Base-by-base conservation (phyloP, 495 filamentous ascomycete species). In the Hypomontagnella monticulosa region DNA sequence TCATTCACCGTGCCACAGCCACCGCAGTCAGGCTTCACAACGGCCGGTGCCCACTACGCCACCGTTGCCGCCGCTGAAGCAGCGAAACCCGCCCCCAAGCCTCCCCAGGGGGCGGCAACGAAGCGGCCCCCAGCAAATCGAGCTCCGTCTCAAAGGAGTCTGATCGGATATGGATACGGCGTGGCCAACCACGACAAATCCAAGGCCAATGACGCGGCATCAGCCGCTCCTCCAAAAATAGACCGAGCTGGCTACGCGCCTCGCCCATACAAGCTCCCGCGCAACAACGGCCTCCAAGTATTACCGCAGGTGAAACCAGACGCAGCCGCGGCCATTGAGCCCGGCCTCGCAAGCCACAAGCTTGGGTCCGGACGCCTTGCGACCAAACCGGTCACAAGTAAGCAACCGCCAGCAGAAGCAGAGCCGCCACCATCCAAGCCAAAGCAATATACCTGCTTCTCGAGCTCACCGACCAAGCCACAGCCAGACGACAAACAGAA, bases 381-480 rank as follows among this genome's bases (percentile, higher is more conserved):
- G 19, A 63, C 47, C 46, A 58, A 56, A 20, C 72, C 69, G 0
- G 10, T 54, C 1, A 43, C 63, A 1, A 15, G 16, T 10, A 36
- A 37, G 8, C 50, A 16, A 2, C 40, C 14, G 23, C 33, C 50
- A 30, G 36, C 61, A 40, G 40, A 63, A n/a, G 61, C 61, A 36
- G 60, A 66, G 0, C 59, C 65, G 4, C 20, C 47, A 9, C 44
- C 48, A n/a, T 10, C 67, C 8, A 70, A 57, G 44, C 67, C 68
- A 14, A 80, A 79, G 51, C 74, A 76, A n/a, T 83, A 83, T 49
- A 32, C 73, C 6, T 78, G 73, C 52, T 83, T 83, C 46, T 83
- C 81, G 0, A 83, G 81, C 64, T 83, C 81, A 10, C 81, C 81
- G 9, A 61, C 72, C 1, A 68, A 68, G 36, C 73, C 75, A 5